phyloP scores from a whole-genome alignment of 1,284 basidiomycete species.

The Moesziomyces globuligerus region DNA sequence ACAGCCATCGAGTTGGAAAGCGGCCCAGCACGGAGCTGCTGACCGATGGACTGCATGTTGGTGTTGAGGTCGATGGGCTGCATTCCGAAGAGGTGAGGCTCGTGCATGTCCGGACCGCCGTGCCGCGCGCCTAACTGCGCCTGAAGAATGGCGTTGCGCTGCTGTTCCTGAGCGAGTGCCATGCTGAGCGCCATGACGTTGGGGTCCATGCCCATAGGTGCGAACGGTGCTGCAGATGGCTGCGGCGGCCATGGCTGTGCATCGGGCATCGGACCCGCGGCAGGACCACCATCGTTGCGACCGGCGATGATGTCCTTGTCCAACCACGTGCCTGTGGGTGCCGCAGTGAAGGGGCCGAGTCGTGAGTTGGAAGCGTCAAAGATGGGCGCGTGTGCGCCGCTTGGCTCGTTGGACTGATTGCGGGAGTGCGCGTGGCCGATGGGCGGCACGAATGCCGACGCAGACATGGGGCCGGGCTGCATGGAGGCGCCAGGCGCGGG shows the following conservation, averaged over 20 bases:
- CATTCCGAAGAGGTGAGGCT: slow-evolving; percentile 42
- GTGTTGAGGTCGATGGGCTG: slow-evolving; percentile 31
- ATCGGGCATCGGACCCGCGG: slow-evolving; percentile 3
- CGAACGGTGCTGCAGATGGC: slow-evolving; percentile 5
- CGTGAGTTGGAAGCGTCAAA: slow-evolving; percentile 16
- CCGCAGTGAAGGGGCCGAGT: slow-evolving; percentile 46
- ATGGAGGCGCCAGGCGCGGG: background rate
- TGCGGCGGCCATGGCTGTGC: slow-evolving; percentile 26
- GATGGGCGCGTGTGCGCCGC: slow-evolving; percentile 1
- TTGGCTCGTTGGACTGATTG: slow-evolving; percentile 25
- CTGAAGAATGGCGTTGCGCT: slow-evolving; percentile 49
- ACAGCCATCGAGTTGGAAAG: slow-evolving; percentile 20
- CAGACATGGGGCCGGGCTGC: slow-evolving; percentile 33
- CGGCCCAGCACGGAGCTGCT: slow-evolving; percentile 32
- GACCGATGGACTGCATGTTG: slow-evolving; percentile 32
- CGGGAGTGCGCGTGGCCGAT: slow-evolving; percentile 54
- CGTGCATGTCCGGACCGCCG: slow-evolving; percentile 11
- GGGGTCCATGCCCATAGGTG: slow-evolving; percentile 18
- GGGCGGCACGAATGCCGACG: slow-evolving; percentile 49
- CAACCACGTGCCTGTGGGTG: slow-evolving; percentile 31
- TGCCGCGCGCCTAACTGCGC: slow-evolving; percentile 45
- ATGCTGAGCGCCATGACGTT: slow-evolving; percentile 51
- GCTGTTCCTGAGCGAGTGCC: slow-evolving; percentile 55
- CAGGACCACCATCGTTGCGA: slow-evolving; percentile 5
- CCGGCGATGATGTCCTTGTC: slow-evolving; percentile 40